Conservation (phyloP, 2,329 filamentous ascomycete species). For the Pyrenophora seminiperda region DNA sequence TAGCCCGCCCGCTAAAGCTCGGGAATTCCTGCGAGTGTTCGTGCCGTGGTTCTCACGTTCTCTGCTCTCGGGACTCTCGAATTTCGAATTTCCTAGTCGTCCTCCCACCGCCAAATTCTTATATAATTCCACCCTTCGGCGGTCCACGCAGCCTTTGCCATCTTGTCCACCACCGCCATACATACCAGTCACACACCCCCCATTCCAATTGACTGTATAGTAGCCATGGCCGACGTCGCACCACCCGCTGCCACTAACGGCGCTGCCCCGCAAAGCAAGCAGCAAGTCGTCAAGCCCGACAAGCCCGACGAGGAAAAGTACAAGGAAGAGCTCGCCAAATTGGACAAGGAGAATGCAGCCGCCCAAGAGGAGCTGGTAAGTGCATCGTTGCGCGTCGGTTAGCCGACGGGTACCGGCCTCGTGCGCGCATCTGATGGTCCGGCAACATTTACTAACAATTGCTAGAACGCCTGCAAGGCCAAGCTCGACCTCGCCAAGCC, state of each 20-base stretch:
- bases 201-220: conserved; percentile 27
- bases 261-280: conserved; percentile 43
- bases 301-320: conserved; percentile 87
- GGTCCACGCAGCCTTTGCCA: conserved; percentile 9
- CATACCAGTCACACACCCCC: conserved; percentile 21
- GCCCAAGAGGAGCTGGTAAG: conserved; percentile 73
- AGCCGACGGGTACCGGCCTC: conserved; percentile 23
- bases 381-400: conserved; percentile 9
- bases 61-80: conserved; percentile 27
- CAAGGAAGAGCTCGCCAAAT: conserved; percentile 77
- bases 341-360: conserved; percentile 84
- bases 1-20: conserved; percentile 21
- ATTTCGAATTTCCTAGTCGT: conserved; percentile 37
- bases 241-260: conserved; percentile 41
- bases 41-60: conserved; percentile 21
- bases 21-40: conserved; percentile 30
- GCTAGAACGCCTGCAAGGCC: conserved; percentile 80
- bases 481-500: conserved; percentile 85
- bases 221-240: conserved; percentile 45
- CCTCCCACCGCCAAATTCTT: conserved; percentile 15
- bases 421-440: not conserved
- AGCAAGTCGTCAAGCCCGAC: conserved; percentile 66
- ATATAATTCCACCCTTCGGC: conserved; percentile 8
- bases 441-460: conserved; percentile 13
- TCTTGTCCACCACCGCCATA: conserved; percentile 15